These are phyloP conservation scores for Salix koriyanagi DNA, from an alignment of 345 rosid species.

Conservation along the genomic window DNA sequence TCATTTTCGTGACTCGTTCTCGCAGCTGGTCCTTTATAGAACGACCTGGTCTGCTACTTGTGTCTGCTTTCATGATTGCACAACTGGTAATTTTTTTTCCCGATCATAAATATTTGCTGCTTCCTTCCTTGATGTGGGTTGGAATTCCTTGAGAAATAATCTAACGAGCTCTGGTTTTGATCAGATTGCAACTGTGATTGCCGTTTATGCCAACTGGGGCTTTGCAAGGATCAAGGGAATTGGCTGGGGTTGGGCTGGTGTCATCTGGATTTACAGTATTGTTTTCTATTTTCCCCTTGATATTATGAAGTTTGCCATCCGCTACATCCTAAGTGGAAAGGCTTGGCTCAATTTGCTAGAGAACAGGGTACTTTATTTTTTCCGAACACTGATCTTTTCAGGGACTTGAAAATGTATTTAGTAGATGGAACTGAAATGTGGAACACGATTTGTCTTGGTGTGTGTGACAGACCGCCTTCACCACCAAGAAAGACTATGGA, in stretches of 20 bases:
- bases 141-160: not conserved
- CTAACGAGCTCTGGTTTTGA: not conserved
- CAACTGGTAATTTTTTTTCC: constrained; percentile 17
- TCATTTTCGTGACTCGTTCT: constrained; percentile 32
- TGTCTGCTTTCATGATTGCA: constrained; percentile 25
- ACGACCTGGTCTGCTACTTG: constrained; percentile 26
- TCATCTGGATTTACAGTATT: constrained; percentile 28
- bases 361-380: constrained; percentile 12
- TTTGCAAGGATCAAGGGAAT: constrained; percentile 27
- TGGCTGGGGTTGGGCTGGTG: constrained; percentile 36
- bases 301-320: constrained; percentile 20
- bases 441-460: not conserved
- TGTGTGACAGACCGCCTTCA: constrained; percentile 24
- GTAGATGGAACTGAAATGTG: not conserved
- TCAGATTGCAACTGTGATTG: constrained; percentile 29
- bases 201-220: constrained; percentile 30
- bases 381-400: not conserved
- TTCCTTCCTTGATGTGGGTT: not conserved
- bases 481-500: constrained; percentile 31
- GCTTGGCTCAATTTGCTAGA: constrained; percentile 27
- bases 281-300: constrained; percentile 27
- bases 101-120: not conserved
- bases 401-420: not conserved
- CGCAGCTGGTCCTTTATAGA: constrained; percentile 33
- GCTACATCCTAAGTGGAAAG: constrained; percentile 31